These are phyloP conservation scores for Fonsecaea monophora DNA, from an alignment of 2,329 filamentous ascomycete species.

Conservation along the genomic window DNA sequence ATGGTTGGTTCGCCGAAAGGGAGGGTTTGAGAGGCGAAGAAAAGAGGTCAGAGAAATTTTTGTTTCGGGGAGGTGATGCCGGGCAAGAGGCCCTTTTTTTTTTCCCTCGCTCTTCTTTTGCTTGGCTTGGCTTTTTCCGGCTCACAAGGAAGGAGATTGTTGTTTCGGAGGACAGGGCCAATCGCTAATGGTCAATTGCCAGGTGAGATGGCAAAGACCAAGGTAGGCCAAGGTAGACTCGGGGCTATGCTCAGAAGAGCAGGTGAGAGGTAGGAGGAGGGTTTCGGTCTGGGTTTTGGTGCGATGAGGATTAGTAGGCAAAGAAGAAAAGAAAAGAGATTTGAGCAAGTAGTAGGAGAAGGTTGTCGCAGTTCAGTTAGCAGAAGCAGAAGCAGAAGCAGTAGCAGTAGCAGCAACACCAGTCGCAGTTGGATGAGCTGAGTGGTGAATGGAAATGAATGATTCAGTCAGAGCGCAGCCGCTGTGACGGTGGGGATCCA, in stretches of 20 bases:
- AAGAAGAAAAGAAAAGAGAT: slow-evolving; percentile 24
- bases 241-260: background rate
- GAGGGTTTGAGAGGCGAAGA: slow-evolving; percentile 25
- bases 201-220: background rate
- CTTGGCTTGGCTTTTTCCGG: slow-evolving; percentile 10
- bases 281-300: background rate
- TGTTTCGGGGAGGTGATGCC: slow-evolving; percentile 19
- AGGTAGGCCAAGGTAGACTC: background rate
- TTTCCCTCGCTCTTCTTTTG: background rate
- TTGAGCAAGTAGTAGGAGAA: slow-evolving; percentile 5
- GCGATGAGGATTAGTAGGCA: background rate
- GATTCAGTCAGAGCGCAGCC: slow-evolving; percentile 31
- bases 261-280: slow-evolving; percentile 11
- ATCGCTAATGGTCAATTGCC: slow-evolving; percentile 4
- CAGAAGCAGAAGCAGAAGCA: slow-evolving; percentile 4
- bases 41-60: slow-evolving; percentile 22
- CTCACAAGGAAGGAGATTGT: slow-evolving; percentile 17
- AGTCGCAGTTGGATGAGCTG: background rate
- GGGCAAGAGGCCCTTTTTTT: slow-evolving; percentile 11
- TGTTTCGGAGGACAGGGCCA: slow-evolving; percentile 21
- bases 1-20: slow-evolving; percentile 26
- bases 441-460: slow-evolving; percentile 11
- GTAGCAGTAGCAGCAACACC: slow-evolving; percentile 6
- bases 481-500: slow-evolving; percentile 35
- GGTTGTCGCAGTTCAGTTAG: background rate